A percentile compares a stretch with the other conserved stretches of the same genome.
Evolutionary conservation across 1,284 basidiomycete genomes (phyloP).

Genomic region (Ustilago shanxiensis): DNA sequence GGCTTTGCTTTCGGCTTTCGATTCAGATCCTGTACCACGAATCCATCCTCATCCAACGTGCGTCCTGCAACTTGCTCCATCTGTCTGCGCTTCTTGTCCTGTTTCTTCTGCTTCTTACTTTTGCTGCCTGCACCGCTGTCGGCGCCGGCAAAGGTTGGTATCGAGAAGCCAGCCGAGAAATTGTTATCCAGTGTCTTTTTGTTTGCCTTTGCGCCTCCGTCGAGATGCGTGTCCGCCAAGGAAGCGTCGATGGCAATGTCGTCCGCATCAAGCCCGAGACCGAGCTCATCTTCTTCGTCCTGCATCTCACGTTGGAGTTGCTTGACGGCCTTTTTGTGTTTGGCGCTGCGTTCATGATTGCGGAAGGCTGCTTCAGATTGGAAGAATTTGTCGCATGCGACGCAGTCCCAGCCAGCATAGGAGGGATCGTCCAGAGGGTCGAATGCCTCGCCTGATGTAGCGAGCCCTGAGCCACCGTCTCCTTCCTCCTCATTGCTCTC

Average conservation of each 20-base stretch:
- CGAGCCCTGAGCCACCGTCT: constrained; percentile 26
- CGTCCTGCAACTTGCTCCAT: constrained; percentile 46
- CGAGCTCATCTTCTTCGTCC: constrained; percentile 80
- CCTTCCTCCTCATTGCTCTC: constrained; percentile 21
- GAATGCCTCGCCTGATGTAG: constrained; percentile 10
- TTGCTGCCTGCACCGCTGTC: constrained; percentile 22
- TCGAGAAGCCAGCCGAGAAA: constrained; percentile 47
- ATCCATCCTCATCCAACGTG: constrained; percentile 42
- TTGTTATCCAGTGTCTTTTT: constrained; percentile 11
- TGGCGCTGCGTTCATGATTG: constrained; percentile 96
- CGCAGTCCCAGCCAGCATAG: constrained; percentile 82
- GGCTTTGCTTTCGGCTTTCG: constrained; percentile 26
- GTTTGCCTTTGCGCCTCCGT: constrained; percentile 13
- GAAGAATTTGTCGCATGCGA: constrained; percentile 93
- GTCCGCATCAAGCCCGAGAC: constrained; percentile 55
- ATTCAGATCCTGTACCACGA: constrained; percentile 50
- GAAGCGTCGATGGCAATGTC: constrained; percentile 36
- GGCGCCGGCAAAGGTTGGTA: constrained; percentile 29
- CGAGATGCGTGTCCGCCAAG: constrained; percentile 37
- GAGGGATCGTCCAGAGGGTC: constrained; percentile 18
- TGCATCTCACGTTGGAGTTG: constrained; percentile 80
- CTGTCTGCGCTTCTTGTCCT: constrained; percentile 53
- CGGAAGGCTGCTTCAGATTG: constrained; percentile 92
- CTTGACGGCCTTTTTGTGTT: constrained; percentile 79
- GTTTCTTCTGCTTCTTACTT: constrained; percentile 63